Evolutionary conservation across 768 basidiomycete genomes (phyloP).

Genomic region (Tulasnella sp.): DNA sequence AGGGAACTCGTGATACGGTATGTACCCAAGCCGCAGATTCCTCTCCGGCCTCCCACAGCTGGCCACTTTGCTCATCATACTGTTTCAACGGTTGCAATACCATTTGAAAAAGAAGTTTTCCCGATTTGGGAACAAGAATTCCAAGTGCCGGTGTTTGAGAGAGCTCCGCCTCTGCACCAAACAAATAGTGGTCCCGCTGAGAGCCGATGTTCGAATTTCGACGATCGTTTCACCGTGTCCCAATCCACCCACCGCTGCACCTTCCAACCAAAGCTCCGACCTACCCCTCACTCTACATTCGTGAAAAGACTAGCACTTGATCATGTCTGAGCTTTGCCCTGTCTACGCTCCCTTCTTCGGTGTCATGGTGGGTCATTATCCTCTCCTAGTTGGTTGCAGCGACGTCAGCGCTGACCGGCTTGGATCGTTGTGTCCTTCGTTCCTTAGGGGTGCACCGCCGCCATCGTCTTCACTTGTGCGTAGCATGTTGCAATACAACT

Average conservation of each 20-base stretch:
- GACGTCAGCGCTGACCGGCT: constrained; percentile 13
- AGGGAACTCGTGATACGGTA: no score
- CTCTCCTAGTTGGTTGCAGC: neutral
- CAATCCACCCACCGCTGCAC: neutral
- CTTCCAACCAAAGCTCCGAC: neutral
- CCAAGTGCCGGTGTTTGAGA: no score
- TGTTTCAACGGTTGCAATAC: no score
- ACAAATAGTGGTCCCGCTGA: neutral
- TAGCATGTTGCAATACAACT: constrained; percentile 5
- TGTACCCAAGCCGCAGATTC: no score
- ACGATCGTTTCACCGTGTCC: constrained; percentile 2
- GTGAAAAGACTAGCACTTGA: neutral
- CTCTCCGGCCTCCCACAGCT: no score
- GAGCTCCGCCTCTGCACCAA: neutral
- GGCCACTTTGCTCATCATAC: no score
- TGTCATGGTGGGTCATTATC: constrained; percentile 59
- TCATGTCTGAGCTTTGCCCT: constrained; percentile 73
- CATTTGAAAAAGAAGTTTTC: no score
- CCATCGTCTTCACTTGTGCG: constrained; percentile 97
- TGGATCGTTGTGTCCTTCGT: neutral
- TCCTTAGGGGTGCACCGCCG: constrained; percentile 80
- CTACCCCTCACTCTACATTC: neutral
- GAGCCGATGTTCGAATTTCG: constrained; percentile 6
- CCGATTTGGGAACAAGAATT: no score
- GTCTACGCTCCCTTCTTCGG: constrained; percentile 99